Conservation (phyloP, 2,329 filamentous ascomycete species). For the Mollisia scopiformis region DNA sequence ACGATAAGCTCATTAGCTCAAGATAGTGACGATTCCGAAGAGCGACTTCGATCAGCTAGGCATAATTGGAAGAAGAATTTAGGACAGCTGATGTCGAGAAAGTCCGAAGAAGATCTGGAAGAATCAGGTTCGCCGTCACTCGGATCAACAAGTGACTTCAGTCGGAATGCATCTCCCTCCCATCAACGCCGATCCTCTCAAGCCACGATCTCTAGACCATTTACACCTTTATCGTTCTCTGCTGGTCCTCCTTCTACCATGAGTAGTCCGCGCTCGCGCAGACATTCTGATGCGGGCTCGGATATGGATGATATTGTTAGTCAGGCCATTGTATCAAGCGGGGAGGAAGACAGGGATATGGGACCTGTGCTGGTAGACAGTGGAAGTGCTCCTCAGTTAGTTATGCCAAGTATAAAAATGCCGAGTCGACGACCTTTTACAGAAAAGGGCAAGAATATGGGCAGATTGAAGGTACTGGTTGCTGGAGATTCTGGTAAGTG, state of each 20-base stretch:
- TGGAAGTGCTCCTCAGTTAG: conserved; percentile 72
- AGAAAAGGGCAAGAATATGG: conserved; percentile 79
- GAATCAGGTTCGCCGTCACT: conserved; percentile 34
- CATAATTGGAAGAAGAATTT: conserved; percentile 35
- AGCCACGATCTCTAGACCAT: conserved; percentile 44
- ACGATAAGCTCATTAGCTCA: conserved; percentile 36
- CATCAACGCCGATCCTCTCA: conserved; percentile 36
- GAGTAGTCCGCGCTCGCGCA: conserved; percentile 55
- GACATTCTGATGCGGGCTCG: conserved; percentile 53
- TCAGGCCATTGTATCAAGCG: conserved; percentile 38
- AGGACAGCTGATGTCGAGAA: conserved; percentile 18
- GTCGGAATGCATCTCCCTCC: conserved; percentile 37
- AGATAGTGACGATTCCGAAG: conserved; percentile 34
- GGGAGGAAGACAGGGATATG: conserved; percentile 46
- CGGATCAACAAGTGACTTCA: conserved; percentile 37
- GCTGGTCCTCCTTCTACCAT: conserved; percentile 45
- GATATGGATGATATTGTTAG: conserved; percentile 48
- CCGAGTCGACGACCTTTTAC: conserved; percentile 89
- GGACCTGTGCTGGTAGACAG: conserved; percentile 50
- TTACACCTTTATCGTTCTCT: conserved; percentile 48
- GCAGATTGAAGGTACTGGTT: conserved; percentile 86
- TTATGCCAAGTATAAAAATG: conserved; percentile 96
- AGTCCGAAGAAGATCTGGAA: conserved; percentile 29
- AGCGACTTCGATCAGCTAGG: conserved; percentile 27
- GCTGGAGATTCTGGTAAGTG: conserved; percentile 75